A percentile compares a stretch with the other conserved stretches of the same genome.
phyloP scores from a whole-genome alignment of 2,329 filamentous ascomycete species.

The Madurella fahalii region DNA sequence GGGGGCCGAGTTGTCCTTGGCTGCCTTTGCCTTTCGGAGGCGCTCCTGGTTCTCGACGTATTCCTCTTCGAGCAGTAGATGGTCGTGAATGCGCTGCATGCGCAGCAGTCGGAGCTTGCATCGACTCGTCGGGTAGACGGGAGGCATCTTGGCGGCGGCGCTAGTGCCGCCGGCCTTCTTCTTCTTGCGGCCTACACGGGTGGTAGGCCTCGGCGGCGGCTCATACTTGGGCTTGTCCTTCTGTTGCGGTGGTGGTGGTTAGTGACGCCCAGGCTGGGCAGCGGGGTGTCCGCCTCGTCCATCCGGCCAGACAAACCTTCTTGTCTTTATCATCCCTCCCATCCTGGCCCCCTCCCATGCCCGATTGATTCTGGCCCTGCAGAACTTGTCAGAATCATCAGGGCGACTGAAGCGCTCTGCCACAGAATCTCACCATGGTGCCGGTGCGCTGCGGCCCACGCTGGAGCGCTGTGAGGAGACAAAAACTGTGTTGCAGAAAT shows the following conservation, averaged over 20 bases:
- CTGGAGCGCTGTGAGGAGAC: neutral
- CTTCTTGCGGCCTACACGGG: constrained; percentile 97
- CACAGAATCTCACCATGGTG: constrained; percentile 28
- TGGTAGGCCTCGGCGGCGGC: constrained; percentile 92
- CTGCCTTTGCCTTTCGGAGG: constrained; percentile 84
- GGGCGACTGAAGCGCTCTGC: neutral
- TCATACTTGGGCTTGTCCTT: constrained; percentile 99
- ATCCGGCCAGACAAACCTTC: constrained; percentile 60
- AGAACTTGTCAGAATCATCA: constrained; percentile 18
- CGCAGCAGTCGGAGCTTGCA: constrained; percentile 96
- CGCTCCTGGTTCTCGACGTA: constrained; percentile 99
- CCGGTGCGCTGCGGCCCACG: constrained; percentile 4
- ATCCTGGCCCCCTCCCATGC: constrained; percentile 72
- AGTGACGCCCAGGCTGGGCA: constrained; percentile 1
- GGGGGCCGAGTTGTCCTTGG: constrained; percentile 63
- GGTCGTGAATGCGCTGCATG: constrained; percentile 98
- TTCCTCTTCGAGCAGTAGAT: constrained; percentile 93
- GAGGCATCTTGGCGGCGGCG: constrained; percentile 89
- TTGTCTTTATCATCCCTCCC: constrained; percentile 86
- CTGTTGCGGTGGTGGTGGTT: constrained; percentile 43
- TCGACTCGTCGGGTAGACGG: constrained; percentile 90
- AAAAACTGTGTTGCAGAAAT: neutral
- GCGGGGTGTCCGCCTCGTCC: neutral
- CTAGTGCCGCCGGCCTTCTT: constrained; percentile 91
- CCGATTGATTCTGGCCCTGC: constrained; percentile 81